Evolutionary conservation across 148 eudicot genomes (phyloP), one percentile per base, ranked within the genome.

Genomic region (Amaranthus hypochondriacus): DNA sequence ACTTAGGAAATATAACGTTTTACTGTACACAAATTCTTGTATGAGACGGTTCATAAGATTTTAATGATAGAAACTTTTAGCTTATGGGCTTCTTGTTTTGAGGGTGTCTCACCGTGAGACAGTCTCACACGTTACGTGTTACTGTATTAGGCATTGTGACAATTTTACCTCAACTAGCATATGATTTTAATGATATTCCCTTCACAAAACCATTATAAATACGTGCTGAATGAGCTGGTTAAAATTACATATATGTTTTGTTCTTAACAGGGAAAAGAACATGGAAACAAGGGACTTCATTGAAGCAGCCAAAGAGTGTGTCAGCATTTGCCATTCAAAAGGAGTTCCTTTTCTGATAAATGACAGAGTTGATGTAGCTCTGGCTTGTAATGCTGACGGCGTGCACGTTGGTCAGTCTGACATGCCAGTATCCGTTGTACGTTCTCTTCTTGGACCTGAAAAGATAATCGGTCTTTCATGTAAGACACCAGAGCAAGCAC

Each of bases 341-440:
- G 84, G 87, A 48, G 74, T 93, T 7, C 95, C 89, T 28, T 15
- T 93, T 51, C 64, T 93, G 67, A 89, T 93, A 62, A 93, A 93
- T 18, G 95, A 93, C 76, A 74, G 97, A 73, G 79, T 93, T 7
- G 98, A 93, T 61, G 56, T 91, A 10, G 97, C 98, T 65, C 88
- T 93, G 57, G 97, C 98, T 54, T 86, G 93, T 75, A 81, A 88
- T 68, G 95, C 97, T 4, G 91, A 93, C 68, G 97, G 98, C 0
- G 88, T 91, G 44, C 98, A 93, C 59, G 82, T 93, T 48, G 98
- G 98, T 52, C 97, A 93, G 78, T 91, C 97, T 4, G 97, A 93
- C 85, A 89, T 89, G 90, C 95, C 98, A 5, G 80, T 74, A 9
- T 18, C 61, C 57, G 66, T 77, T 18, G 91, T 83, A 10, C 98